Evolutionary conservation across 2,329 filamentous ascomycete species (phyloP), one percentile per base, ranked within the genome.

Genomic region (Ophiocordyceps camponoti-leonardi): DNA sequence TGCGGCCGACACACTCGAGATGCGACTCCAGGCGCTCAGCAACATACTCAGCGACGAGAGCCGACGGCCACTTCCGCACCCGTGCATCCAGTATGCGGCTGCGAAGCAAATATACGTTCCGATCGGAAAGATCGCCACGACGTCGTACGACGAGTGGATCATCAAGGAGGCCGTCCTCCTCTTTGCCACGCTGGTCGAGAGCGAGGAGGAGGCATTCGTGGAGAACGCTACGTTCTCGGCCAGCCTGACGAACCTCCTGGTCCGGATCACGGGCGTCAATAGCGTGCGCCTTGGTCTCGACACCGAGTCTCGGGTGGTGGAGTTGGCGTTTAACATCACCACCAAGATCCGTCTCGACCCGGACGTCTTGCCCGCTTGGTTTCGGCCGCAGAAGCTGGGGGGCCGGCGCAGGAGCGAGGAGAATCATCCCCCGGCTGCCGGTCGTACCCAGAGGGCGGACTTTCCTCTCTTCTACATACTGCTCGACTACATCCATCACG

Each of bases 381-480:
- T 98, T 65, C 83, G 82, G 51, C 76, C 78, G 8, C 59, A 61
- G 44, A 50, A 57, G n/a, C 53, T 52, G 45, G 52, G 51, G 22
- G 48, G n/a, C n/a, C n/a, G 48, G 18, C 49, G 49, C 47, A 50
- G 50, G 4, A 67, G 61, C 53, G 71, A 62, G 22, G 64, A 55
- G 46, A 61, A 63, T 57, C 84, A 82, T 23, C 4, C 22, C 45
- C 79, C 77, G 51, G 94, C 94, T 59, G 83, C 84, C 1, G 88
- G 87, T 3, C 77, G 82, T 44, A 92, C 85, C 6, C 83, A 93
- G 57, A 83, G 87, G 60, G 84, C 87, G 52, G 90, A 96, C 57
- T 98, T 98, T 52, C 92, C 92, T 0, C 66, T 98, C 1, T 96
- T 95, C 64, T 96, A 96, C 59, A 75, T 96, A 39, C 69, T 98